phyloP scores from a whole-genome alignment of 768 basidiomycete species.

The Multifurca ochricompacta region DNA sequence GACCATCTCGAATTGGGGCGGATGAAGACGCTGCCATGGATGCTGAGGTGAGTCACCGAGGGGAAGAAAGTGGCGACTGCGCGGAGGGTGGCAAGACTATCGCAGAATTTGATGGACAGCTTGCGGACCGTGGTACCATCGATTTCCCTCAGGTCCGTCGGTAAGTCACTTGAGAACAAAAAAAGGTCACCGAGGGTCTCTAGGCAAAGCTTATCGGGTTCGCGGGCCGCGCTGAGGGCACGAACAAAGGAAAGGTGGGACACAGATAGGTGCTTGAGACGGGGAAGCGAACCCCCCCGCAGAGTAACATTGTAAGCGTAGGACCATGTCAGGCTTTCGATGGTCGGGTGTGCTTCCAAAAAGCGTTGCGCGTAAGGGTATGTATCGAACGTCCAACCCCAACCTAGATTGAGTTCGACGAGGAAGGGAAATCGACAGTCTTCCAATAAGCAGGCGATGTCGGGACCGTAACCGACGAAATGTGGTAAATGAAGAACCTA shows the following conservation, averaged over 20 bases:
- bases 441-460: slow-evolving; percentile 7
- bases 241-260: slow-evolving; percentile 16
- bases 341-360: slow-evolving; percentile 14
- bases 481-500: slow-evolving; percentile 17
- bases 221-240: slow-evolving; percentile 13
- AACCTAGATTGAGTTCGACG: slow-evolving; percentile 14
- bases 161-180: slow-evolving; percentile 17
- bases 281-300: slow-evolving; percentile 2
- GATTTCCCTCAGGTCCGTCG: slow-evolving; percentile 9
- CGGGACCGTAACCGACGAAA: slow-evolving; percentile 11
- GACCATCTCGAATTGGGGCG: slow-evolving; percentile 10
- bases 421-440: slow-evolving; percentile 13
- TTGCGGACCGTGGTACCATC: slow-evolving; percentile 11
- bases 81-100: slow-evolving; percentile 15
- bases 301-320: slow-evolving; percentile 9
- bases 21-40: slow-evolving; percentile 13
- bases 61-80: slow-evolving; percentile 16
- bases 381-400: slow-evolving; percentile 17
- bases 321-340: slow-evolving; percentile 16
- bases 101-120: slow-evolving; percentile 17
- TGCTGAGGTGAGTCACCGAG: slow-evolving; percentile 14
- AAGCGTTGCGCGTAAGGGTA: slow-evolving; percentile 16
- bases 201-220: slow-evolving; percentile 2
- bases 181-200: slow-evolving; percentile 18
- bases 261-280: slow-evolving; percentile 15